phyloP scores from a whole-genome alignment of 768 basidiomycete species.

The Rhodosporidiobolus odoratus region DNA sequence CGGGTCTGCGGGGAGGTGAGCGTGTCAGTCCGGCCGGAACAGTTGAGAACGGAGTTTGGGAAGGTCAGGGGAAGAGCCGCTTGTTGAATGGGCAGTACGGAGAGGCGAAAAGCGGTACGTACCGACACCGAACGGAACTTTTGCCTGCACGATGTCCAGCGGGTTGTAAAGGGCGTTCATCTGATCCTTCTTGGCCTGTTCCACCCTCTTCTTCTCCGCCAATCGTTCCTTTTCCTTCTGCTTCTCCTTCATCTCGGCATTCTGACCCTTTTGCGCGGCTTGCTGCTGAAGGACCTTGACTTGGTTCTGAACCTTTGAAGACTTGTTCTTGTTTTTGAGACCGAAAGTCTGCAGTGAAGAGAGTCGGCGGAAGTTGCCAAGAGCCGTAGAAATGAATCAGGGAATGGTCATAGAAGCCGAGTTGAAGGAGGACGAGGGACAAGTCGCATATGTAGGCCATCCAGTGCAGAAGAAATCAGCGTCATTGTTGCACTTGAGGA shows the following conservation, averaged over 20 bases:
- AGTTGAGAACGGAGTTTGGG: no score
- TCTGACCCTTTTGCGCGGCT: conserved; percentile 68
- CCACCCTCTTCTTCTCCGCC: conserved; percentile 43
- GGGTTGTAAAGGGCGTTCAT: conserved; percentile 58
- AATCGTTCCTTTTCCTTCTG: conserved; percentile 59
- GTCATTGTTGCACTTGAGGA: not conserved
- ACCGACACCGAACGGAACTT: conserved; percentile 77
- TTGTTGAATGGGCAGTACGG: not conserved
- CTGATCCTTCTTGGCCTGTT: conserved; percentile 53
- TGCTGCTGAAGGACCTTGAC: conserved; percentile 76
- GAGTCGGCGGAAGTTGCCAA: no score
- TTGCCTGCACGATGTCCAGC: conserved; percentile 45
- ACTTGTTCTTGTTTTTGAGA: conserved; percentile 75
- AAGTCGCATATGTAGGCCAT: no score
- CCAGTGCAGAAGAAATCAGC: no score
- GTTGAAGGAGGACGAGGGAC: not conserved
- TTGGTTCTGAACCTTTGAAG: conserved; percentile 81
- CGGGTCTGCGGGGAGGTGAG: conserved; percentile 56
- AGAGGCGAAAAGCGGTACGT: conserved; percentile 28
- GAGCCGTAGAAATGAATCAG: not conserved
- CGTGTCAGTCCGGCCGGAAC: no score
- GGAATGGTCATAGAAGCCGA: conserved; percentile 5
- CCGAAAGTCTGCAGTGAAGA: conserved; percentile 48
- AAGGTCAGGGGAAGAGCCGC: not conserved
- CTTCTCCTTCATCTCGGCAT: conserved; percentile 70